Evolutionary conservation across 192 early-diverging fungal genomes (phyloP).

Genomic region (Dispira parvispora): DNA sequence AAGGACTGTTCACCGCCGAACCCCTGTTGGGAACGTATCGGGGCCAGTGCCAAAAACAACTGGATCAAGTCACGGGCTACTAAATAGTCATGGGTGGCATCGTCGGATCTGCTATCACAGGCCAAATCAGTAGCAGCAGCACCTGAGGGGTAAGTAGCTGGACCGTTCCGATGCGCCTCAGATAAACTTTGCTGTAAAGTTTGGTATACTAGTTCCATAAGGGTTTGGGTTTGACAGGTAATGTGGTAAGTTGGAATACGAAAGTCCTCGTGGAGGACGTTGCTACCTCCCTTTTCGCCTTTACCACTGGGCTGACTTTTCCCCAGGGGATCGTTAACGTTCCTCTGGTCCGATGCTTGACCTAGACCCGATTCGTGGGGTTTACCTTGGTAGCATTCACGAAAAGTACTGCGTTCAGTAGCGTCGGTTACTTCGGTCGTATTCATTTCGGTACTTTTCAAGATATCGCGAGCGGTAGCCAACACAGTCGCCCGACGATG

Average conservation of each 20-base stretch:
- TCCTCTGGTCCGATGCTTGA: background rate
- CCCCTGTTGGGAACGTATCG: background rate
- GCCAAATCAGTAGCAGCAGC: too few species aligned
- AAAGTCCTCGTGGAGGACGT: background rate
- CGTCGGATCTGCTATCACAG: background rate
- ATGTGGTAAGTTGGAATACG: background rate
- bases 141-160: too few species aligned
- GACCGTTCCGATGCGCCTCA: too few species aligned
- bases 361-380: background rate
- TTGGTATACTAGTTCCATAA: conserved; percentile 4
- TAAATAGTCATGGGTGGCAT: background rate
- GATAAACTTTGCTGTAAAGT: background rate
- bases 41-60: background rate
- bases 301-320: background rate
- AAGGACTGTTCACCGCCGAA: background rate
- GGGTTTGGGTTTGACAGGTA: background rate
- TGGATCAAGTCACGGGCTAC: background rate
- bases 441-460: background rate
- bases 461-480: background rate
- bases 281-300: background rate
- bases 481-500: background rate
- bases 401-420: conserved; percentile 3
- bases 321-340: background rate
- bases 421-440: conserved; percentile 4
- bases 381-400: background rate